A percentile compares a stretch with the other conserved stretches of the same genome.
Evolutionary conservation across 2,329 filamentous ascomycete genomes (phyloP).

Genomic region (Fusarium illudens): DNA sequence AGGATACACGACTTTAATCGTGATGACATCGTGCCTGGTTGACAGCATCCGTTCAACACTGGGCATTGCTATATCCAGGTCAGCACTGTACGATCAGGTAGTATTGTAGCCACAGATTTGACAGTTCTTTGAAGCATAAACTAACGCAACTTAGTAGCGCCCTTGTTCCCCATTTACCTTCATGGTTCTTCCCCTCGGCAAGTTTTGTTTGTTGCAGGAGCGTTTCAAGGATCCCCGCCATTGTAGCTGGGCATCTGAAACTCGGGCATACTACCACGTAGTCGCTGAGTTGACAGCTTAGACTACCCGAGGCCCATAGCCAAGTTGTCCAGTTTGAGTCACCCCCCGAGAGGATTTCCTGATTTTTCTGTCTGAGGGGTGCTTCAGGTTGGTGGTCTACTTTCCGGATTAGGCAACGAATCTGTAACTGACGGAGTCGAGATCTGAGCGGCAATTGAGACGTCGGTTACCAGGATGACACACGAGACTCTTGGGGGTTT

Average conservation of each 20-base stretch:
- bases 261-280: background rate
- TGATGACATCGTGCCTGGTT: background rate
- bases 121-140: background rate
- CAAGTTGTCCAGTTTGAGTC: slow-evolving; percentile 12
- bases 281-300: background rate
- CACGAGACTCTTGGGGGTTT: background rate
- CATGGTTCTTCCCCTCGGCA: background rate
- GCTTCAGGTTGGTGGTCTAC: slow-evolving; percentile 15
- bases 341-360: slow-evolving; percentile 3
- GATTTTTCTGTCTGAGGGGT: slow-evolving; percentile 10
- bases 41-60: background rate
- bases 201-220: background rate
- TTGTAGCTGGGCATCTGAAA: background rate
- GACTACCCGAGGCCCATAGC: background rate
- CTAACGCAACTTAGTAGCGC: background rate
- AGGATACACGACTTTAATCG: background rate
- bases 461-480: slow-evolving; percentile 15
- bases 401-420: slow-evolving; percentile 27
- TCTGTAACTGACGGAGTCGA: slow-evolving; percentile 23
- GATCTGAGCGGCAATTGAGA: slow-evolving; percentile 36
- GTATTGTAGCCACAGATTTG: background rate
- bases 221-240: slow-evolving; percentile 30
- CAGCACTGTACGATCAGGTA: background rate
- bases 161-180: background rate
- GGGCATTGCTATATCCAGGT: background rate